phyloP scores from a whole-genome alignment of 495 filamentous ascomycete species.

The Apiosordaria backusii region DNA sequence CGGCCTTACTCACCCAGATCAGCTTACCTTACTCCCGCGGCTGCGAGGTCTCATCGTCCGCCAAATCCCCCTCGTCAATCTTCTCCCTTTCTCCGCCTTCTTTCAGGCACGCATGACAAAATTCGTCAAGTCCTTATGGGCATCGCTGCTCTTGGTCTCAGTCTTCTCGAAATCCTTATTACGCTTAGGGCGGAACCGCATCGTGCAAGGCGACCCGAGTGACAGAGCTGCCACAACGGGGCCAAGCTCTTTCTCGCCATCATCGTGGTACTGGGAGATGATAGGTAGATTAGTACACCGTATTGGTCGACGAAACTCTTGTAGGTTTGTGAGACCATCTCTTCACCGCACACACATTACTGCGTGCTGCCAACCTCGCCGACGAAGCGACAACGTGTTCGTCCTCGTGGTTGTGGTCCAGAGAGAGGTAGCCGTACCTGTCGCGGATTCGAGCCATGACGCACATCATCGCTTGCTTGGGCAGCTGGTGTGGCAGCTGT shows the following conservation, averaged over 20 bases:
- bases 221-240: slow-evolving; percentile 74
- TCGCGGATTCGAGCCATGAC: background rate
- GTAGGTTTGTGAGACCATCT: background rate
- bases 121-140: no score
- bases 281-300: slow-evolving; percentile 28
- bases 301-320: background rate
- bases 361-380: background rate
- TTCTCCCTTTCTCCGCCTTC: background rate
- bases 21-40: background rate
- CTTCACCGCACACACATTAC: background rate
- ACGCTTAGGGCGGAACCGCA: slow-evolving; percentile 68
- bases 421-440: background rate
- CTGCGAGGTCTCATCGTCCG: background rate
- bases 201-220: slow-evolving; percentile 63
- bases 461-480: background rate
- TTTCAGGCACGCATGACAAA: background rate
- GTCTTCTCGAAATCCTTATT: slow-evolving; percentile 48
- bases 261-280: slow-evolving; percentile 70
- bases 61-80: background rate
- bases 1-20: background rate
- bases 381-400: background rate
- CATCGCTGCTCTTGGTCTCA: no score
- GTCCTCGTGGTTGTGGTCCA: background rate
- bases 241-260: slow-evolving; percentile 73
- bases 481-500: background rate